Evolutionary conservation across 2,329 filamentous ascomycete species (phyloP), one percentile per base, ranked within the genome.

Genomic region (Orbilia ellipsospora): DNA sequence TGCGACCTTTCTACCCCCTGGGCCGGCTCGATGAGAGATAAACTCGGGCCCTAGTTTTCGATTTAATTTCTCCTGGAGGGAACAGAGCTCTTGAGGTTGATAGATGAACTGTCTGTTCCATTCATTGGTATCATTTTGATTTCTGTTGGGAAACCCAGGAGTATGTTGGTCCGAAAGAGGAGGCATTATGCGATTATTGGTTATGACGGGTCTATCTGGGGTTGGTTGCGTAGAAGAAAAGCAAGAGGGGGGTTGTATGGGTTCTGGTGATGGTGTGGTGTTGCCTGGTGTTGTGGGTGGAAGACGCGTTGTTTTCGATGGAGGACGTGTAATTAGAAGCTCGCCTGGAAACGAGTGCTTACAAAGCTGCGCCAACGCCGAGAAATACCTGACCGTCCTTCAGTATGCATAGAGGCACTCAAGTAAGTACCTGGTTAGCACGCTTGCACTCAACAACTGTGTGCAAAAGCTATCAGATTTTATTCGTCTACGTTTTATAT

Each of bases 1-100:
- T 82, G 96, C 93, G 16, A 99, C 92, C 81, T 92, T 94, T 78
- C 90, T 88, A 59, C 94, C 94, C 8, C 90, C 91, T 12, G 93
- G 90, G 1, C 95, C 95, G 13, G 91, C 86, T 80, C 95, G 88
- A 50, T 92, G 88, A 1, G 94, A 98, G 72, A 99, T 92, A 82
- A 96, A 99, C 83, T 99, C 96, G 0, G 95, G 95, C 0, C 95
- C 95, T 10, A 99, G 88, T 81, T 97, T 94, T 81, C 94, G 96
- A 81, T 98, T 92, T 31, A 99, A 88, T 36, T 92, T 90, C 78
- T 89, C 88, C 80, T 97, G 92, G 13, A 99, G 86, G 0, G 92
- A 94, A 20, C 93, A 93, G 72, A 97, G 94, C 81, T 99, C 90
- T 79, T 89, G 86, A n/a, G 94, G 93, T 0, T 93, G 96, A 84